Conservation (phyloP, 176 grass and related monocot species). For the Cenchrus fungigraminus region DNA sequence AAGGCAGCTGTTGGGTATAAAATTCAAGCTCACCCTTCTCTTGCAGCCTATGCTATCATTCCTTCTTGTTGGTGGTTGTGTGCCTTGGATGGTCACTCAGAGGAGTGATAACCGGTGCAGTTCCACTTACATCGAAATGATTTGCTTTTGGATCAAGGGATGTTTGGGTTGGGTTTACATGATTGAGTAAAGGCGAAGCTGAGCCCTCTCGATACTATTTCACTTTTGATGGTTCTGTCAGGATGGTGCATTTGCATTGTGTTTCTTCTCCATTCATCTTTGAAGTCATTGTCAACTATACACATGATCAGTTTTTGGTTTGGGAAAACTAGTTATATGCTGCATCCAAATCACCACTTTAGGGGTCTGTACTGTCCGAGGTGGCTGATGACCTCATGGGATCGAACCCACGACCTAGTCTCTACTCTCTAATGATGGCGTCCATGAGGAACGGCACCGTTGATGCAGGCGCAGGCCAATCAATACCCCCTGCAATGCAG, state of each 20-base stretch:
- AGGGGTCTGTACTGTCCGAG: neutral
- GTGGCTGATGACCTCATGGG: neutral
- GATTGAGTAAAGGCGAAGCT: slow-evolving; percentile 39
- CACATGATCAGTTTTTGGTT: neutral
- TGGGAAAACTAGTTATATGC: neutral
- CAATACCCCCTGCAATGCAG: too few relatives aligned
- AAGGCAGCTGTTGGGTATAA: slow-evolving; percentile 20
- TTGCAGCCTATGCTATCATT: neutral
- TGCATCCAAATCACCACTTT: neutral
- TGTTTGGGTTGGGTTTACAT: slow-evolving; percentile 8
- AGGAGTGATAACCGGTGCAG: slow-evolving; percentile 23
- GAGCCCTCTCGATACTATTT: slow-evolving; percentile 1
- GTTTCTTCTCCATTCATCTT: neutral
- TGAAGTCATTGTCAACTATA: neutral
- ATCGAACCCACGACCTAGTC: neutral
- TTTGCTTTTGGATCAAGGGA: slow-evolving; percentile 3
- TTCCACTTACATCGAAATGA: neutral
- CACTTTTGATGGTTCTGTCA: neutral
- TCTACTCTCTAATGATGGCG: neutral
- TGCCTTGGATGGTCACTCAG: slow-evolving; percentile 31
- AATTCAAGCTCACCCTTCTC: neutral
- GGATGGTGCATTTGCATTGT: neutral
- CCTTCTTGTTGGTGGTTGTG: neutral
- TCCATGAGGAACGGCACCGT: neutral
- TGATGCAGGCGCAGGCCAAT: neutral